These are phyloP conservation scores for Microcos paniculata DNA, from an alignment of 345 rosid species.

Conservation along the genomic window DNA sequence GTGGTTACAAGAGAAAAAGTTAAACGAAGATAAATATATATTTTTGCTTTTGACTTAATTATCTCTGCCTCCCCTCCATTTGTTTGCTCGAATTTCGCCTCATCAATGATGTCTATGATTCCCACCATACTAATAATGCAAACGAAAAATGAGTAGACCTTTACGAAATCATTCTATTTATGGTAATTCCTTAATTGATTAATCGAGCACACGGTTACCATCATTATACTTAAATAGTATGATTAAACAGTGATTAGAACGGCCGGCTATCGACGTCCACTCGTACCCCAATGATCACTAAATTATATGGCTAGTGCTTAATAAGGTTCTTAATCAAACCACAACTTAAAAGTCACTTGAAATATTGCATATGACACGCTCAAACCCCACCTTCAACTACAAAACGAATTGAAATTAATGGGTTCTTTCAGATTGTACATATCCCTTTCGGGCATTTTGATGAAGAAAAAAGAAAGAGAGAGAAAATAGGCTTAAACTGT, in stretches of 20 bases:
- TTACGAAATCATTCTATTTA: background rate
- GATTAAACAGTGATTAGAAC: background rate
- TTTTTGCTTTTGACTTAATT: background rate
- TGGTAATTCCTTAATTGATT: background rate
- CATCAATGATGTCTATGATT: background rate
- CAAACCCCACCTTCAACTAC: constrained; percentile 4
- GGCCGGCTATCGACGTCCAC: background rate
- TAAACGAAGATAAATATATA: background rate
- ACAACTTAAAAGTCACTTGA: background rate
- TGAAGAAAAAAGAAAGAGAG: background rate
- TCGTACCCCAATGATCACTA: background rate
- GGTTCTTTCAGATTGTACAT: too few relatives aligned
- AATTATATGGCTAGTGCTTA: background rate
- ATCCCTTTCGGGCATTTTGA: background rate
- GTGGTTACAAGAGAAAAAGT: background rate
- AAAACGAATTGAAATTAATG: too few relatives aligned
- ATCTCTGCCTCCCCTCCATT: background rate
- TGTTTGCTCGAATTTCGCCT: background rate
- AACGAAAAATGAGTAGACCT: background rate
- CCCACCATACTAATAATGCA: background rate
- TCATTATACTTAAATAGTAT: background rate
- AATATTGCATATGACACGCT: background rate
- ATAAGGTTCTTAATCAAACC: background rate
- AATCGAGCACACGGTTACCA: background rate
- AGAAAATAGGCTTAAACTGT: background rate